Percentiles rank a stretch among this genome's conserved stretches.
These are phyloP conservation scores for Ciborinia camelliae DNA, from an alignment of 2,329 filamentous ascomycete genomes.

Conservation along the genomic window DNA sequence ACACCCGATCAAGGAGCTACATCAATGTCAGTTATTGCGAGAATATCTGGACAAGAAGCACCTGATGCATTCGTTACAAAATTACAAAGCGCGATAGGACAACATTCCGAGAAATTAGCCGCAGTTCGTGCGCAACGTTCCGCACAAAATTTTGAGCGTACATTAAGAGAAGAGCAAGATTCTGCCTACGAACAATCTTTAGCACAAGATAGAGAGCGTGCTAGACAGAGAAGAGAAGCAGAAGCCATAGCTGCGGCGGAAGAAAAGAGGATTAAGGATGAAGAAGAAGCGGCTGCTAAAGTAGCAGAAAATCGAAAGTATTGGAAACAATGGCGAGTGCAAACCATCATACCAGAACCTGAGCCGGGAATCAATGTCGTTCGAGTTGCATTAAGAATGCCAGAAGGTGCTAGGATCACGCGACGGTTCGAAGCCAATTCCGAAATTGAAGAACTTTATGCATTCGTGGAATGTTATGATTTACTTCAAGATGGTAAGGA, in stretches of 20 bases:
- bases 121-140: constrained; percentile 71
- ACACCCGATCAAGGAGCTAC: constrained; percentile 80
- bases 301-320: constrained; percentile 52
- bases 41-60: constrained; percentile 69
- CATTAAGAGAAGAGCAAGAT: constrained; percentile 82
- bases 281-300: constrained; percentile 55
- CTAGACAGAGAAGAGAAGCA: constrained; percentile 71
- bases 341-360: constrained; percentile 67
- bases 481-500: constrained; percentile 46
- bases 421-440: constrained; percentile 68
- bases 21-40: constrained; percentile 85
- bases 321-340: constrained; percentile 79
- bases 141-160: constrained; percentile 78
- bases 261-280: constrained; percentile 56
- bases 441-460: constrained; percentile 76
- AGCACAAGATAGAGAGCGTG: constrained; percentile 81
- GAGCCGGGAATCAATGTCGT: constrained; percentile 62
- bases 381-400: constrained; percentile 65
- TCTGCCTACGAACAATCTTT: constrained; percentile 90
- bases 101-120: constrained; percentile 72
- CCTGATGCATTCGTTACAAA: constrained; percentile 71
- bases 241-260: constrained; percentile 68
- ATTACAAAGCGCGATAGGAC: constrained; percentile 67
- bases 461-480: constrained; percentile 90
- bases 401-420: constrained; percentile 64